Base-by-base conservation (phyloP, 2,329 filamentous ascomycete species). In the Trichoderma citrinoviride region DNA sequence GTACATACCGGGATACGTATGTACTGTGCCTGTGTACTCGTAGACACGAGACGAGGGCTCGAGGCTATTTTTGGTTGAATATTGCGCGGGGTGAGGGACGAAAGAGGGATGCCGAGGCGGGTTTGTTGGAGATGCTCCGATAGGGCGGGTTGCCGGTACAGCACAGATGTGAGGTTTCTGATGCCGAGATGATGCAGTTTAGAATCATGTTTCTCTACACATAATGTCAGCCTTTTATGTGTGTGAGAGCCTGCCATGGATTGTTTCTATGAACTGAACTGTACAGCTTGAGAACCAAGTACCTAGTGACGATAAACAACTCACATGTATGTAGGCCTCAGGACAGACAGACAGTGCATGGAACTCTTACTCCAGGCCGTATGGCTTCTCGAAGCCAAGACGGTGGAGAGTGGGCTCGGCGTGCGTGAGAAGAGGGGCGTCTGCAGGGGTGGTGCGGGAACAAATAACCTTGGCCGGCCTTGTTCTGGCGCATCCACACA, bases 301-400 rank as follows among this genome's bases (percentile, higher is more conserved):
- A 29, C 6, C n/a, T n/a, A n/a, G n/a, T n/a, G n/a, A n/a, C n/a
- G n/a, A n/a, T n/a, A n/a, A n/a, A n/a, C n/a, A n/a, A n/a, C n/a
- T n/a, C n/a, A n/a, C n/a, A n/a, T n/a, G n/a, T n/a, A n/a, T n/a
- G n/a, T n/a, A n/a, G n/a, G n/a, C n/a, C n/a, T n/a, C 33, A 37
- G 27, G 33, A 37, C 33, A 37, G 29, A 33, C 29, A 33, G 33
- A 37, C 33, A 37, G 33, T 37, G 33, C 33, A 37, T 37, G 10
- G 33, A 37, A 47, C 8, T 27, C 19, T 17, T n/a, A 47, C 44
- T 52, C 58, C 58, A 53, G 44, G 25, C 58, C 58, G 58, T 61
- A 61, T 37, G 58, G 60, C 40, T 54, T 62, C 19, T 19, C 23
- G 60, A 54, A 54, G 60, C 60, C 33, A 37, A 62, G 49, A 62